Percentiles rank a stretch among this genome's conserved stretches.
phyloP scores from a whole-genome alignment of 2,329 filamentous ascomycete species.

The Talaromyces marneffei region DNA sequence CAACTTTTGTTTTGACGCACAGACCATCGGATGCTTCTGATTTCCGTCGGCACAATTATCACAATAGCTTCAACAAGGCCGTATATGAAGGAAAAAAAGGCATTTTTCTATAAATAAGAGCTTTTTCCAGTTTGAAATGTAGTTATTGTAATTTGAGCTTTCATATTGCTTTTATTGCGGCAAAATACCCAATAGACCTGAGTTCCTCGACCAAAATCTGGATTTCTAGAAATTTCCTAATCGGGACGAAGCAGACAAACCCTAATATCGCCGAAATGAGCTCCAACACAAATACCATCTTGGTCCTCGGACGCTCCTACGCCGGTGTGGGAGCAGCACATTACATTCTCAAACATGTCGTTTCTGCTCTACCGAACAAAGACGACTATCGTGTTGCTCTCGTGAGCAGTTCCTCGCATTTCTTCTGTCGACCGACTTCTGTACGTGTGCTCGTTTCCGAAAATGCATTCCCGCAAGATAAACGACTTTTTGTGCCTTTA shows the following conservation, averaged over 20 bases:
- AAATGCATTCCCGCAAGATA: slow-evolving; percentile 39
- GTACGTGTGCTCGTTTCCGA: slow-evolving; percentile 47
- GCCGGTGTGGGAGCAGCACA: slow-evolving; percentile 49
- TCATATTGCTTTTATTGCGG: neutral
- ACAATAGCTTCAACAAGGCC: neutral
- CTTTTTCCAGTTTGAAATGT: neutral
- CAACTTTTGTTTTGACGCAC: neutral
- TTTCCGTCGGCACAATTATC: slow-evolving; percentile 7
- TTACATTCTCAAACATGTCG: slow-evolving; percentile 48
- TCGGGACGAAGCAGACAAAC: neutral
- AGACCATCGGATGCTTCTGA: neutral
- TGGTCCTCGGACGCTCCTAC: slow-evolving; percentile 52
- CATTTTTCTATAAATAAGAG: neutral
- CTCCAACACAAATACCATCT: slow-evolving; percentile 33
- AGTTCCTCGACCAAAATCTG: neutral
- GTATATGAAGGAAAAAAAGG: neutral
- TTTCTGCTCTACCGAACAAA: slow-evolving; percentile 39
- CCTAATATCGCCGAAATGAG: neutral
- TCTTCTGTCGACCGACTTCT: slow-evolving; percentile 41
- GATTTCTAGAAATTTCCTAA: neutral
- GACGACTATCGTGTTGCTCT: slow-evolving; percentile 39
- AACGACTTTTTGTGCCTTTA: slow-evolving; percentile 41
- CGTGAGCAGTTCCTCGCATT: slow-evolving; percentile 39
- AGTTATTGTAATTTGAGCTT: neutral
- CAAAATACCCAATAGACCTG: neutral